Evolutionary conservation across 2,329 filamentous ascomycete species (phyloP), one percentile per base, ranked within the genome.

Genomic region (Drechmeria coniospora): DNA sequence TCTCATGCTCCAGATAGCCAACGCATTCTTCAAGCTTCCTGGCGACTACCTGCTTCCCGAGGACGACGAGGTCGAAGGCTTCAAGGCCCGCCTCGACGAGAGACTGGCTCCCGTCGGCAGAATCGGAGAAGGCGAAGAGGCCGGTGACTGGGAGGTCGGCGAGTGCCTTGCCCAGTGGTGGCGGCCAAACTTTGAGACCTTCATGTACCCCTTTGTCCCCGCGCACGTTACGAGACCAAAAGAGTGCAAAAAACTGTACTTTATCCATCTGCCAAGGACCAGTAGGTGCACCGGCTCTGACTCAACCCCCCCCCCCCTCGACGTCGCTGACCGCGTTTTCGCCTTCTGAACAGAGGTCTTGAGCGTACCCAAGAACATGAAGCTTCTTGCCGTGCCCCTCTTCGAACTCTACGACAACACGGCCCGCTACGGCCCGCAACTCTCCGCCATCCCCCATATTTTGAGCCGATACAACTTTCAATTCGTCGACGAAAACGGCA

Each of bases 341-440:
- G 6, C 18, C 18, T 10, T 20, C 19, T 18, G 16, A 17, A 31
- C 50, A 92, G 84, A 94, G 60, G 80, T 95, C 10, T 68, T 98
- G 23, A 92, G 81, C 45, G 90, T 98, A 7, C 90, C 90, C 0
- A 98, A 98, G 62, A 98, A 98, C 58, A 95, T 98, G 90, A 98
- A 98, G 53, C 74, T 98, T 15, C 76, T 98, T 22, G 90, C 90
- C 2, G 90, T 98, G 2, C 90, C 90, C 1, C 66, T 98, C 1
- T 95, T 95, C 56, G 90, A 98, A 58, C 73, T 98, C 21, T 98
- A 98, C 61, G 90, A 98, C 47, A 98, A 98, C 55, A 93, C 83
- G 1, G 79, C 78, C 9, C 68, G 90, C 33, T 98, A 98, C 50
- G 90, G 90, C 0, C 90, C 90, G 4, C 90, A 98, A 50, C 73